phyloP scores from a whole-genome alignment of 345 rosid genomes.

The Mercurialis annua region DNA sequence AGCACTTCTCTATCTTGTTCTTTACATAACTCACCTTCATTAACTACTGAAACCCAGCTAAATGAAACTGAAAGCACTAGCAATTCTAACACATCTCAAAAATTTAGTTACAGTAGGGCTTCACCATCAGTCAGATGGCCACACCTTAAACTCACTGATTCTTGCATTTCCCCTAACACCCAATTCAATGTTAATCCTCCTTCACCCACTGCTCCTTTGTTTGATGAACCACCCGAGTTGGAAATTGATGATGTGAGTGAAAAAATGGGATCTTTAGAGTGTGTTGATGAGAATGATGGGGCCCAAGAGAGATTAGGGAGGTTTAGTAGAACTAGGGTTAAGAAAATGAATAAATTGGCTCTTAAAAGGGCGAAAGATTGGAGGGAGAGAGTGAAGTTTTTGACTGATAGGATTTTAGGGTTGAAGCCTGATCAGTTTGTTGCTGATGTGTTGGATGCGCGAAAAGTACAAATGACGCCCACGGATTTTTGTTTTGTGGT shows the following conservation, averaged over 20 bases:
- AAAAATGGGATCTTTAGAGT: conserved; percentile 18
- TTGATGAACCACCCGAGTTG: conserved; percentile 20
- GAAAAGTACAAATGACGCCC: conserved; percentile 83
- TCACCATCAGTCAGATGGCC: conserved; percentile 94
- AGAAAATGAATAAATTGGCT: conserved; percentile 83
- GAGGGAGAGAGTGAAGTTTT: conserved; percentile 72
- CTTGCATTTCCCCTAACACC: conserved; percentile 35
- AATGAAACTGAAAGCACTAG: conserved; percentile 3
- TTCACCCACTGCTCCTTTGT: conserved; percentile 7
- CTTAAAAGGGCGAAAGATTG: conserved; percentile 82
- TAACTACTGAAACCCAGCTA: conserved; percentile 26
- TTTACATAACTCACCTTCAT: conserved; percentile 10
- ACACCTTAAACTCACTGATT: conserved; percentile 54
- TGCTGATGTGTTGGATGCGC: conserved; percentile 71
- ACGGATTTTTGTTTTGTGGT: conserved; percentile 84
- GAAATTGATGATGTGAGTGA: conserved; percentile 4
- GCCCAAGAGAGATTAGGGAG: conserved; percentile 41
- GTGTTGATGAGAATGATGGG: conserved; percentile 30
- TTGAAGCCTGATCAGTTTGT: conserved; percentile 61
- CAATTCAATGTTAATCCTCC: conserved; percentile 35
- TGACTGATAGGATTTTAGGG: conserved; percentile 59
- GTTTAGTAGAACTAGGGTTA: conserved; percentile 52
- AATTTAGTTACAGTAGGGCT: conserved; percentile 80
- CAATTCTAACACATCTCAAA: conserved; percentile 15
- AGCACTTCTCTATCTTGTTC: conserved; percentile 20